Evolutionary conservation across 1,139 yeast genomes (phyloP), one percentile per base, ranked within the genome.

Genomic region (Lodderomyces beijingensis): DNA sequence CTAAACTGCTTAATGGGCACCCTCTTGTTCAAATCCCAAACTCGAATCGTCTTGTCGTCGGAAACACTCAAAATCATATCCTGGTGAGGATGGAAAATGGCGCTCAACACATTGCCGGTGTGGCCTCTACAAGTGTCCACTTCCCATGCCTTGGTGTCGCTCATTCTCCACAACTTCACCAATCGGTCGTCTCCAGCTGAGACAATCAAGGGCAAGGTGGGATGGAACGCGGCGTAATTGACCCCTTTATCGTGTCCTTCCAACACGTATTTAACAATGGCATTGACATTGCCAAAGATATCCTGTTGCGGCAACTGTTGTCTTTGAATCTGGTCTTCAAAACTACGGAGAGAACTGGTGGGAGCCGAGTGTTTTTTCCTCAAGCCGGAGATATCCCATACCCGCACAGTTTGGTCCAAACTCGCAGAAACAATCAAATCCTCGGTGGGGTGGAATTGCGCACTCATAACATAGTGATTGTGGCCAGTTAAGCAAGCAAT

Each of bases 171-270:
- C 46, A 93, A 70, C 61, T 91, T 91, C 36, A 93, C 86, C 44
- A 91, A 79, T 46, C 98, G 77, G 57, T 93, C 98, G 57, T 93
- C 99, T 55, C 95, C 95, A 48, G 93, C 95, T 19, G 96, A 87
- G 10, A 89, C 95, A 56, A 93, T 88, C 50, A 91, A 73, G 5
- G 98, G 98, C 53, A 88, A 70, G 14, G 94, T 88, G 30, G 98
- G 98, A 55, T 93, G 99, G 77, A 93, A 93, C 18, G 95, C 70
- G 18, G 96, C 98, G 95, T 95, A 91, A 56, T 93, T 91, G 50
- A 93, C 98, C 51, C 97, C 98, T 55, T 95, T 82, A 51, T 93
- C 96, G 57, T 93, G 99, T 31, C 98, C 98, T 59, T 93, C 98
- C 43, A 93, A 73, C 16, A 93, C 95, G 55, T 86, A 93, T 62